These are phyloP conservation scores for Fusarium sublunatum DNA, from an alignment of 2,329 filamentous ascomycete genomes.

Conservation along the genomic window DNA sequence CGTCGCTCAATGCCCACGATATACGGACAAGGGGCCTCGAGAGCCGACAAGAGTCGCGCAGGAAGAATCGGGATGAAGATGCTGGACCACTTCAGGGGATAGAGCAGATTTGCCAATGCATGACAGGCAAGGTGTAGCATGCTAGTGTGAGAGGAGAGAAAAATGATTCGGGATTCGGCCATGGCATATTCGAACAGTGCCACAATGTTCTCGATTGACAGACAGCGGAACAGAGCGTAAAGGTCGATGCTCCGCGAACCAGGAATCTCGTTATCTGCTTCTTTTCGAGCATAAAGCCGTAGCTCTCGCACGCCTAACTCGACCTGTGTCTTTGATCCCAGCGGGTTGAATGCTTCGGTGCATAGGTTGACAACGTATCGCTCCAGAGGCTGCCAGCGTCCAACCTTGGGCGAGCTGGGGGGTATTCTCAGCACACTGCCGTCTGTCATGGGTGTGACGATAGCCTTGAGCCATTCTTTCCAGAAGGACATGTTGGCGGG, in stretches of 20 bases:
- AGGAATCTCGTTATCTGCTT: slow-evolving; percentile 91
- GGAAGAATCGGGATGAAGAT: slow-evolving; percentile 94
- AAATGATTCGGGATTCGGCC: slow-evolving; percentile 93
- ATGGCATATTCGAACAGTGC: slow-evolving; percentile 93
- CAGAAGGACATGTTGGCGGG: slow-evolving; percentile 87
- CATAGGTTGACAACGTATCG: slow-evolving; percentile 97
- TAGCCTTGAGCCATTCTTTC: slow-evolving; percentile 97
- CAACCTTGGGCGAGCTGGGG: slow-evolving; percentile 87
- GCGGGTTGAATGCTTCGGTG: slow-evolving; percentile 90
- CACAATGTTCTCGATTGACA: slow-evolving; percentile 93
- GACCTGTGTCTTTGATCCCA: slow-evolving; percentile 94
- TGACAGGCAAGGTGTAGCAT: slow-evolving; percentile 95
- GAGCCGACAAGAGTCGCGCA: slow-evolving; percentile 84
- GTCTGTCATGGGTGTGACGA: slow-evolving; percentile 96
- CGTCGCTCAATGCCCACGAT: slow-evolving; percentile 95
- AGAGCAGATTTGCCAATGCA: slow-evolving; percentile 86
- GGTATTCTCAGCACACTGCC: slow-evolving; percentile 85
- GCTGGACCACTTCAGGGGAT: slow-evolving; percentile 91
- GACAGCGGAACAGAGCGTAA: slow-evolving; percentile 88
- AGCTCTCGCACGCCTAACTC: slow-evolving; percentile 91
- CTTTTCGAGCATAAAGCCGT: slow-evolving; percentile 90
- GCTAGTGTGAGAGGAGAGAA: slow-evolving; percentile 92
- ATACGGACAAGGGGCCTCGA: slow-evolving; percentile 96
- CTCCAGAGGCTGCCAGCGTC: slow-evolving; percentile 95
- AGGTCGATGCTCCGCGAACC: slow-evolving; percentile 91